Evolutionary conservation across 768 basidiomycete genomes (phyloP), one percentile per base, ranked within the genome.

Genomic region (Infundibulicybe gibba): DNA sequence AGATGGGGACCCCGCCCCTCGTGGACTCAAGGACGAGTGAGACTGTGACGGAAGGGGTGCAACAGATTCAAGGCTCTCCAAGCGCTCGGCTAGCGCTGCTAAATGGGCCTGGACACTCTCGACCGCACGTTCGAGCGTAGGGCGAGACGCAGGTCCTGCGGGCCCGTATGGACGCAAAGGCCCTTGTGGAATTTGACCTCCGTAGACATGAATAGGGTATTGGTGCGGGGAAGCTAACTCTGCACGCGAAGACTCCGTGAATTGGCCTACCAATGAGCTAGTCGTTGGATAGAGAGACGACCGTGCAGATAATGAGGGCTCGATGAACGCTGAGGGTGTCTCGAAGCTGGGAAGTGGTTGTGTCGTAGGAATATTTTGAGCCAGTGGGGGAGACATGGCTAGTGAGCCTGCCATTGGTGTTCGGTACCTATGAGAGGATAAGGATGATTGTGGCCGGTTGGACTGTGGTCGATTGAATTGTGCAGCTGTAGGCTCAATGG

Each of bases 71-170:
- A 87, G 65, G 12, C 75, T 71, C 55, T 93, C 91, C n/a, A 94
- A 66, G 21, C 92, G 82, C 62, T 93, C 90, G 6, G 78, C 81
- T 38, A 94, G 74, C 5, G 90, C 90, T 0, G 89, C 89, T 15
- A 94, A 66, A 51, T 91, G 87, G 0, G 82, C 79, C 61, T 94
- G 91, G 43, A 92, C 76, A 51, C 77, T 82, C 62, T 93, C 88
- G 15, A 94, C 69, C 0, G 87, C 87, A 40, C 77, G 78, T 61
- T 93, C 91, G 44, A 94, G 69, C 6, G 76, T 69, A 32, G 74
- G 62, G 15, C 71, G 65, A 6, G 83, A 79, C 17, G 70, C 66
- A 3, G 80, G 74, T 39, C 76, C 66, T 9, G 61, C 51, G 30
- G 72, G 63, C 14, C 62, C 69, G 49, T 65, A 66, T 21, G 64